Conservation (phyloP, 2,329 filamentous ascomycete genomes). For the Sporothrix phasma region DNA sequence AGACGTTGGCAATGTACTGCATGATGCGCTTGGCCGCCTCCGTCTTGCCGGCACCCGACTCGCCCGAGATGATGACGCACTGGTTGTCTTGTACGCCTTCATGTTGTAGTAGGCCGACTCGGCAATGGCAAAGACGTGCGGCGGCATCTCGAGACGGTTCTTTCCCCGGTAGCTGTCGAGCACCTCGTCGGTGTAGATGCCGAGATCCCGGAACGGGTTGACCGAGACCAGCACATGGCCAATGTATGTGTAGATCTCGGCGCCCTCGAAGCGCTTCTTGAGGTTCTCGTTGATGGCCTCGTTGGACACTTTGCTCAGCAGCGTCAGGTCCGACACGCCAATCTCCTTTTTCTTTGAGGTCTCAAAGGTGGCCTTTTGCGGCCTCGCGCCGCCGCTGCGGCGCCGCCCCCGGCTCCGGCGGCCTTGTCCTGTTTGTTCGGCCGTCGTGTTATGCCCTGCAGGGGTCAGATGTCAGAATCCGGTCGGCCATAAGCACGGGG, state of each 20-base stretch:
- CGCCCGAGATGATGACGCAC: conserved; percentile 97
- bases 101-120: conserved; percentile 98
- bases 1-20: conserved; percentile 98
- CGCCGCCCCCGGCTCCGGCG: conserved; percentile 33
- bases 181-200: conserved; percentile 93
- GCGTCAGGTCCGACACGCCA: conserved; percentile 90
- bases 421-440: conserved; percentile 37
- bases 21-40: conserved; percentile 97
- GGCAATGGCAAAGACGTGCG: conserved; percentile 95
- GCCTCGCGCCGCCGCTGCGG: conserved; percentile 45
- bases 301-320: conserved; percentile 97
- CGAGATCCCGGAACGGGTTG: conserved; percentile 93
- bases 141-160: conserved; percentile 89
- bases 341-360: conserved; percentile 98
- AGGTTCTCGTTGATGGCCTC: conserved; percentile 99
- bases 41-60: conserved; percentile 96
- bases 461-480: neutral
- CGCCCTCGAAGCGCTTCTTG: conserved; percentile 95
- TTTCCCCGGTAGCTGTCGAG: conserved; percentile 92
- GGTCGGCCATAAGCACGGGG: neutral
- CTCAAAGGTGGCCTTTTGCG: conserved; percentile 94
- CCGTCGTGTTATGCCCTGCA: conserved; percentile 41
- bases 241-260: conserved; percentile 99
- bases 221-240: conserved; percentile 98
- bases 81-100: conserved; percentile 99